Conservation (phyloP, 176 grass and related monocot genomes). For the Carex littledalei region DNA sequence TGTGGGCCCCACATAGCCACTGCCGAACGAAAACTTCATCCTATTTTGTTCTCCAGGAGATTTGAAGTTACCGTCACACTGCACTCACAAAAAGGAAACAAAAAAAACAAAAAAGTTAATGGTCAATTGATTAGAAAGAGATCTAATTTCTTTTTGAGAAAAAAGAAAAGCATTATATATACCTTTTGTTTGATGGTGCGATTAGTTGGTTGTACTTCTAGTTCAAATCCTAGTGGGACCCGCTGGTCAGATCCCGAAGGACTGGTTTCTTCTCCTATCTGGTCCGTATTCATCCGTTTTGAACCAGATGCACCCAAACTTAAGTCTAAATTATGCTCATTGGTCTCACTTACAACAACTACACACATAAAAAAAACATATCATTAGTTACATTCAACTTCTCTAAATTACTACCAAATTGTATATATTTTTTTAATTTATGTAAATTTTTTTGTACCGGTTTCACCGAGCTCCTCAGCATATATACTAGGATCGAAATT, state of each 20-base stretch:
- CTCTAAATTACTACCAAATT: not conserved
- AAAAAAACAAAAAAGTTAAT: not conserved
- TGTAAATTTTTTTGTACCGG: slow-evolving; percentile 3
- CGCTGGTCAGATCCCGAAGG: slow-evolving; percentile 36
- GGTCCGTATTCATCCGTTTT: slow-evolving; percentile 40
- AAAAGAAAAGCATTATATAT: slow-evolving; percentile 16
- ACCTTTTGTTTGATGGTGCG: slow-evolving; percentile 68
- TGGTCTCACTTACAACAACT: slow-evolving; percentile 22
- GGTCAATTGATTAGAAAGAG: not conserved
- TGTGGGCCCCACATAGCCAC: slow-evolving; percentile 7
- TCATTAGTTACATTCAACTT: not conserved
- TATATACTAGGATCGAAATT: slow-evolving; percentile 77
- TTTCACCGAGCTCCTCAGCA: slow-evolving; percentile 50
- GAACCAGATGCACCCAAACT: slow-evolving; percentile 68
- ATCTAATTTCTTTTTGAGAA: not conserved
- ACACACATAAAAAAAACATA: not conserved
- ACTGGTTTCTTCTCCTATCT: slow-evolving; percentile 31
- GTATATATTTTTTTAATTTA: not conserved
- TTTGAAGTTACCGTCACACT: slow-evolving; percentile 51
- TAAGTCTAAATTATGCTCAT: slow-evolving; percentile 85
- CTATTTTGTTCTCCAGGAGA: slow-evolving; percentile 11
- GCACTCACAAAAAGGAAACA: not conserved
- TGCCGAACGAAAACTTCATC: slow-evolving; percentile 9
- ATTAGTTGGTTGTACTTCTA: slow-evolving; percentile 40
- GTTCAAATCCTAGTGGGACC: slow-evolving; percentile 53